Evolutionary conservation across 495 filamentous ascomycete species (phyloP), one percentile per base, ranked within the genome.

Genomic region (Trichoderma parareesei): DNA sequence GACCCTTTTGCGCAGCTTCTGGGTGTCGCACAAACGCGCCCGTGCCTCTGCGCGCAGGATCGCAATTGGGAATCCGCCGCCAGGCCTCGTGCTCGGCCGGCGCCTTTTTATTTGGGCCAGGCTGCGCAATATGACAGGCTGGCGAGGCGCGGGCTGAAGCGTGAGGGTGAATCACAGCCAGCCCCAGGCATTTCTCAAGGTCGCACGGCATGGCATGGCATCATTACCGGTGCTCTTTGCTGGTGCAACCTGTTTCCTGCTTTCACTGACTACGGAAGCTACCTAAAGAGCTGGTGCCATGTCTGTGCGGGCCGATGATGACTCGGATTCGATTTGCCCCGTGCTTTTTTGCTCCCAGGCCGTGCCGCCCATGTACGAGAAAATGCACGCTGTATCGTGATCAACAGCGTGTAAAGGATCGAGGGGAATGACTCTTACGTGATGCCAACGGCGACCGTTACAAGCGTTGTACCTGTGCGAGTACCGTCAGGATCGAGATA

Each of bases 261-360:
- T 14, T 46, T n/a, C 8, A 18, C 46, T 49, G n/a, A n/a, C 18
- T 49, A 18, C 53, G 53, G 53, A 57, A 57, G 53, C 53, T 57
- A 57, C n/a, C n/a, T 27, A 27, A 27, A 27, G 27, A 57, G 53
- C 53, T 57, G 35, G 37, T 57, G 9, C 53, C 53, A 57, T 9
- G 27, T n/a, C 53, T 57, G 20, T 14, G 27, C 53, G 53, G 53
- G 53, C 53, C 53, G 53, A 57, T 57, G 53, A 57, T 57, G 53
- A 57, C 53, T 57, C 53, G 53, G 53, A 57, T 57, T 57, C 53
- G 53, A 57, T 37, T 27, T 57, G 53, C 53, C 53, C 53, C 53
- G 53, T 57, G 53, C 53, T 37, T n/a, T 27, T 27, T 27, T 27
- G 18, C 7, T 9, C 9, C 6, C 53, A 18, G 9, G n/a, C n/a